These are phyloP conservation scores for Sutorius australiensis DNA, from an alignment of 768 basidiomycete species.

Conservation along the genomic window DNA sequence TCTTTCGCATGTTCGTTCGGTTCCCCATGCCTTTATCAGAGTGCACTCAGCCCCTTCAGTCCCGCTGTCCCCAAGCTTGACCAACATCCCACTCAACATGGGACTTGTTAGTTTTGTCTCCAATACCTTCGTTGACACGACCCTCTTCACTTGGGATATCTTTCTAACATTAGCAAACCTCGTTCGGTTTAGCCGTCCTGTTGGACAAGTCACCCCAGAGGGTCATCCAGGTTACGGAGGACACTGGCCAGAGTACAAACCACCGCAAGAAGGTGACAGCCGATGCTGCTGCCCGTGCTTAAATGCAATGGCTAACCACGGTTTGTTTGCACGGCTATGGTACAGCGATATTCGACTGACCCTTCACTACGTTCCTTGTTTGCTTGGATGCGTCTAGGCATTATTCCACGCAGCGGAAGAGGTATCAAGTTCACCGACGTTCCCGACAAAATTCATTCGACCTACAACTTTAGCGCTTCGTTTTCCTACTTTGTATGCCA, in stretches of 20 bases:
- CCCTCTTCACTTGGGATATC: conserved; percentile 12
- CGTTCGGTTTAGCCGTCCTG: conserved; percentile 27
- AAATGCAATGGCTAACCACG: conserved; percentile 80
- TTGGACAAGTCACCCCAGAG: conserved; percentile 50
- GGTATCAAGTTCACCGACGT: conserved; percentile 57
- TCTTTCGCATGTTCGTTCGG: neutral
- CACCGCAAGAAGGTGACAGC: conserved; percentile 60
- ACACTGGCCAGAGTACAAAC: conserved; percentile 62
- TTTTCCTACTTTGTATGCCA: conserved; percentile 66
- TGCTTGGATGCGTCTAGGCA: conserved; percentile 18
- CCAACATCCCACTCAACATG: conserved; percentile 4
- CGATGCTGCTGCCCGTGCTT: conserved; percentile 67
- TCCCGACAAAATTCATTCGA: conserved; percentile 37
- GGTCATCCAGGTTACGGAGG: conserved; percentile 55
- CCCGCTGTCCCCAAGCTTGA: neutral
- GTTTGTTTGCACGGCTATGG: conserved; percentile 48
- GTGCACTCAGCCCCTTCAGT: no score
- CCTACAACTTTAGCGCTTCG: conserved; percentile 67
- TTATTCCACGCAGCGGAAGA: conserved; percentile 58
- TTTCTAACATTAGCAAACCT: conserved; percentile 15
- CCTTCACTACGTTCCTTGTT: neutral
- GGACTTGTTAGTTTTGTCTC: conserved; percentile 1
- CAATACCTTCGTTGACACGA: neutral
- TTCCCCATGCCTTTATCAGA: conserved; percentile 6
- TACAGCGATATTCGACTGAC: neutral